Evolutionary conservation across 768 basidiomycete genomes (phyloP).

Genomic region (Tricholoma bakamatsutake): DNA sequence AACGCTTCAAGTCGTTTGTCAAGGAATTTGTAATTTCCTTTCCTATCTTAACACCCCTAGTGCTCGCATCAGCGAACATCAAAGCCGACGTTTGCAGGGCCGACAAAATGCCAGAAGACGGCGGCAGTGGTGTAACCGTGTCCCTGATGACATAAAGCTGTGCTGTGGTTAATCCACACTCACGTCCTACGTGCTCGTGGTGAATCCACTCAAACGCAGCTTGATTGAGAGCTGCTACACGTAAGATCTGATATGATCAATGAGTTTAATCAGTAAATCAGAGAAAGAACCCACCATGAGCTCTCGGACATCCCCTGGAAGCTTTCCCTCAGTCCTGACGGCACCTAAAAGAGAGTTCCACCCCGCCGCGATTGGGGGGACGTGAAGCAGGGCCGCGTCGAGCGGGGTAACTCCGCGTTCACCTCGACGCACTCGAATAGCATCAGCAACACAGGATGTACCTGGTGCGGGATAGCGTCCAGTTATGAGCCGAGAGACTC

Average conservation of each 20-base stretch:
- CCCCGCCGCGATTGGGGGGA: slow-evolving; percentile 42
- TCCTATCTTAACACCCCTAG: slow-evolving; percentile 40
- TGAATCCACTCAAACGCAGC: slow-evolving; percentile 55
- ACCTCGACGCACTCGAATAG: slow-evolving; percentile 43
- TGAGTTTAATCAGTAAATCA: neutral
- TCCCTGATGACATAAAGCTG: slow-evolving; percentile 56
- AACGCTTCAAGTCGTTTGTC: slow-evolving; percentile 28
- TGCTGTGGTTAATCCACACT: slow-evolving; percentile 42
- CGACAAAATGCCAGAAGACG: slow-evolving; percentile 34
- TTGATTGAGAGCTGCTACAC: slow-evolving; percentile 44
- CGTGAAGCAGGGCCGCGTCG: slow-evolving; percentile 44
- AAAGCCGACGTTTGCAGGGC: slow-evolving; percentile 47
- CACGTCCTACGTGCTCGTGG: slow-evolving; percentile 45
- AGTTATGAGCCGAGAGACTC: slow-evolving; percentile 34
- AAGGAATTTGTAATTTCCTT: slow-evolving; percentile 34
- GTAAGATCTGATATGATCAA: slow-evolving; percentile 32
- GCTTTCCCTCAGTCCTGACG: slow-evolving; percentile 39
- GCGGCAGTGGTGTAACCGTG: slow-evolving; percentile 33
- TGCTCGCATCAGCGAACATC: slow-evolving; percentile 55
- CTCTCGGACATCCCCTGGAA: slow-evolving; percentile 44
- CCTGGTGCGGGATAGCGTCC: slow-evolving; percentile 40
- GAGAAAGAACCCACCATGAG: slow-evolving; percentile 34
- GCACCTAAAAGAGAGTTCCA: slow-evolving; percentile 48
- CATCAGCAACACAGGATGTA: slow-evolving; percentile 38
- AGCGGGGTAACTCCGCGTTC: slow-evolving; percentile 43